Evolutionary conservation across 768 basidiomycete species (phyloP).

Genomic region (Tylopilus sp.): DNA sequence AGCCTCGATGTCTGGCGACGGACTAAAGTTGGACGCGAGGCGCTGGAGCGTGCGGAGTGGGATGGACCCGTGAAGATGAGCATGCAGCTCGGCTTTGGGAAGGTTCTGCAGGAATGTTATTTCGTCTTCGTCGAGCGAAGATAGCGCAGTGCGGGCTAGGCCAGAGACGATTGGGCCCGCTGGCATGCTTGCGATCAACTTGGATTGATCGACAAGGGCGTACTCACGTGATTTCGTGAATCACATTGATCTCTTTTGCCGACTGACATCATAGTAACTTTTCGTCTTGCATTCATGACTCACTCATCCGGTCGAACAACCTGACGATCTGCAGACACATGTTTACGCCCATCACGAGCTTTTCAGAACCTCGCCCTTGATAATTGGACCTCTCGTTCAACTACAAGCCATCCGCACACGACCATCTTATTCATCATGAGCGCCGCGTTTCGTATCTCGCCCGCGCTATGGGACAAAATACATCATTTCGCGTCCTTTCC

Average conservation of each 20-base stretch:
- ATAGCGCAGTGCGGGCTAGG: slow-evolving; percentile 47
- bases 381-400: neutral
- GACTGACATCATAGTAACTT: no score
- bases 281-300: neutral
- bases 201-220: no score
- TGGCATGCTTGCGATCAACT: no score
- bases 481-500: slow-evolving; percentile 90
- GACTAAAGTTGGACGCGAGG: slow-evolving; percentile 46
- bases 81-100: slow-evolving; percentile 84
- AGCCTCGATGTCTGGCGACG: slow-evolving; percentile 25
- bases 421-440: slow-evolving; percentile 30
- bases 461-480: slow-evolving; percentile 84
- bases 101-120: slow-evolving; percentile 56
- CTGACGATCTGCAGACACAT: neutral
- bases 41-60: slow-evolving; percentile 61
- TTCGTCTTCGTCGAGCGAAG: slow-evolving; percentile 48
- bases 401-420: neutral
- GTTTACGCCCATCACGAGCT: no score
- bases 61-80: slow-evolving; percentile 83
- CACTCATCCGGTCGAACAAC: neutral
- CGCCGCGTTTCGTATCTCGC: slow-evolving; percentile 63
- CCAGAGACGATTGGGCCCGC: slow-evolving; percentile 16
- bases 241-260: slow-evolving; percentile 3
- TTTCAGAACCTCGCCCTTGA: neutral
- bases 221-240: slow-evolving; percentile 12